Percentiles rank a stretch among this genome's conserved stretches.
phyloP scores from a whole-genome alignment of 495 filamentous ascomycete species.

The Staphylotrichum longicolle region DNA sequence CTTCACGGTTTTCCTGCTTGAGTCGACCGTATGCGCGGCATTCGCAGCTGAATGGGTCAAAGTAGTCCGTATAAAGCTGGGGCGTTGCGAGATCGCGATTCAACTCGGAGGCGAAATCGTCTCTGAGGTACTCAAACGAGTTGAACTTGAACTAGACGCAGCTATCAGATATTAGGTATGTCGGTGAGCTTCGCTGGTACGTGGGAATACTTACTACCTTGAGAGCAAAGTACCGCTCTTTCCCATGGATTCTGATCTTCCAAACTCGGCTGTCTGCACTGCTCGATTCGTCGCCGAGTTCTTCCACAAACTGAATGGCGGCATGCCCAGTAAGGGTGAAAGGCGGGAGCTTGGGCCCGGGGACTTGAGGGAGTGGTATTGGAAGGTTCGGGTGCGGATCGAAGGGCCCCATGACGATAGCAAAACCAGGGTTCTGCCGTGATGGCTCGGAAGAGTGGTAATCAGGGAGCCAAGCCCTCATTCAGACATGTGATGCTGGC shows the following conservation, averaged over 20 bases:
- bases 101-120: background rate
- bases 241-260: slow-evolving; percentile 12
- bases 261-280: slow-evolving; percentile 8
- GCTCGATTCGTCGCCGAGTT: background rate
- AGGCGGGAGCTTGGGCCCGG: slow-evolving; percentile 19
- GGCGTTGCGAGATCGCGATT: background rate
- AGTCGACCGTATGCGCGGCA: slow-evolving; percentile 25
- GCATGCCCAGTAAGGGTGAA: slow-evolving; percentile 8
- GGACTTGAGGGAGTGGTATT: slow-evolving; percentile 4
- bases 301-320: slow-evolving; percentile 14
- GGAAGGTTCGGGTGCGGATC: background rate
- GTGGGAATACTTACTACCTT: slow-evolving; percentile 2
- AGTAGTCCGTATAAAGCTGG: slow-evolving; percentile 14
- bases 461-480: no score
- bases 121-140: background rate
- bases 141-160: background rate
- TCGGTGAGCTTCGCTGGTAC: no score
- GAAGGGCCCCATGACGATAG: no score
- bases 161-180: no score
- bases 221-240: slow-evolving; percentile 2
- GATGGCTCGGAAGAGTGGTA: no score
- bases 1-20: slow-evolving; percentile 16
- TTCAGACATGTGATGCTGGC: no score
- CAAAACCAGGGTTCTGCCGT: no score
- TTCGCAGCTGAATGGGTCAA: slow-evolving; percentile 21